These are phyloP conservation scores for Metarhizium album DNA, from an alignment of 2,329 filamentous ascomycete species.

Conservation along the genomic window DNA sequence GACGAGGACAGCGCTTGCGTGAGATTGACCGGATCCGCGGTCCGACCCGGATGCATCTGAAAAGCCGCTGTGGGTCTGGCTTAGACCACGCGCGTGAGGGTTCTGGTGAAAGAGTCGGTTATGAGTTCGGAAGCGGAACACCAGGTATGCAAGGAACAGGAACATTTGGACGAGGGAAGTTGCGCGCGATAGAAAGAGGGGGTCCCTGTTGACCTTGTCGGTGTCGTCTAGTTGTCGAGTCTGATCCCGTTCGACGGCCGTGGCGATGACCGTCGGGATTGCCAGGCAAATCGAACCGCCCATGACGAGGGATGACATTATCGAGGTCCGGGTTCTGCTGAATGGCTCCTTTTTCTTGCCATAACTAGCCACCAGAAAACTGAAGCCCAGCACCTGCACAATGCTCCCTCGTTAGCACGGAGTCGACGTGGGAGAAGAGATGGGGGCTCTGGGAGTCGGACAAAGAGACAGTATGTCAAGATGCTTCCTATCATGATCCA, in stretches of 20 bases:
- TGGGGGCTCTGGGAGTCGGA: neutral
- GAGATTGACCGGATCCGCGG: neutral
- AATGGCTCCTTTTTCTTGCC: constrained; percentile 9
- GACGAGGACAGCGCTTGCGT: neutral
- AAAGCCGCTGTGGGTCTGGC: neutral
- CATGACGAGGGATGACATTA: constrained; percentile 12
- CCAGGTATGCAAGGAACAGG: constrained; percentile 9
- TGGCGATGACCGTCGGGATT: constrained; percentile 9
- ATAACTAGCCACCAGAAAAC: constrained; percentile 10
- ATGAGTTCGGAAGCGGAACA: constrained; percentile 10
- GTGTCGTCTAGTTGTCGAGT: neutral
- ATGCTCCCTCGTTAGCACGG: neutral
- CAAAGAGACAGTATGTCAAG: constrained; percentile 7
- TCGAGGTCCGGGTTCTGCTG: constrained; percentile 8
- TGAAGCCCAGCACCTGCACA: constrained; percentile 8
- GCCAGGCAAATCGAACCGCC: constrained; percentile 9
- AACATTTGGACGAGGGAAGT: constrained; percentile 7
- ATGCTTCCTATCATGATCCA: constrained; percentile 10
- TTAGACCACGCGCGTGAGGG: neutral
- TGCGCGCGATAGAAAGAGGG: constrained; percentile 9
- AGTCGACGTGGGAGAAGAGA: neutral
- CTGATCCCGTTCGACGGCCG: constrained; percentile 2
- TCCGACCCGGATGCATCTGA: neutral
- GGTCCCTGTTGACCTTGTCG: constrained; percentile 3
- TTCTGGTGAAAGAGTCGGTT: constrained; percentile 8